A percentile compares a stretch with the other conserved stretches of the same genome.
phyloP scores from a whole-genome alignment of 352 stramenopile species.

The Globisporangium mamillatum region DNA sequence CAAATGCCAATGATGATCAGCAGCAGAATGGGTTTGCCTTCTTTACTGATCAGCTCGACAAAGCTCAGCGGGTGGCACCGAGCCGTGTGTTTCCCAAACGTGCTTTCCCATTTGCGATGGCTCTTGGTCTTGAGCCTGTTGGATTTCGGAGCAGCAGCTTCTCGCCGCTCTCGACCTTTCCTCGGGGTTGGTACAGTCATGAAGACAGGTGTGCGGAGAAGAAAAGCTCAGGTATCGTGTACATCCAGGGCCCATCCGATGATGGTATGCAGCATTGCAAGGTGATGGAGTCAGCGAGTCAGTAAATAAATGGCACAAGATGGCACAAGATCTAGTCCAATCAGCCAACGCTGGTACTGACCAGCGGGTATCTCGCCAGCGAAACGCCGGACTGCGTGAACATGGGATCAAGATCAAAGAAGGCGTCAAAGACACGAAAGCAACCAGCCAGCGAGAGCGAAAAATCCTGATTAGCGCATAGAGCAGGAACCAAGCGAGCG shows the following conservation, averaged over 20 bases:
- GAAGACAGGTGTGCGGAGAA: not conserved
- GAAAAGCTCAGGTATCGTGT: not conserved
- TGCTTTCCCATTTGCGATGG: constrained; percentile 49
- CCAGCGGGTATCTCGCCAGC: not conserved
- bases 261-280: not conserved
- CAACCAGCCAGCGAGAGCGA: not conserved
- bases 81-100: constrained; percentile 29
- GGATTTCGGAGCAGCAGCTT: not conserved
- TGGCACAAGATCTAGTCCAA: constrained; percentile 1
- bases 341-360: not conserved
- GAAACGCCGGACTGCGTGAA: constrained; percentile 4
- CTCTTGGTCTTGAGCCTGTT: constrained; percentile 31
- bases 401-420: constrained; percentile 5
- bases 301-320: not conserved
- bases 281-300: not conserved
- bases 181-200: constrained; percentile 3
- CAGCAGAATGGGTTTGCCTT: constrained; percentile 53
- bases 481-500: not conserved
- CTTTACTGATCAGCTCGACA: constrained; percentile 43
- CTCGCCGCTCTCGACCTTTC: not conserved
- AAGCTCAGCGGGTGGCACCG: constrained; percentile 32
- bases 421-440: constrained; percentile 6
- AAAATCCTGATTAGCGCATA: not conserved
- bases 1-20: constrained; percentile 46
- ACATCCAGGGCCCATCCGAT: not conserved